Conservation (phyloP, 805 yeast genomes). For the Metschnikowia santaceciliae region DNA sequence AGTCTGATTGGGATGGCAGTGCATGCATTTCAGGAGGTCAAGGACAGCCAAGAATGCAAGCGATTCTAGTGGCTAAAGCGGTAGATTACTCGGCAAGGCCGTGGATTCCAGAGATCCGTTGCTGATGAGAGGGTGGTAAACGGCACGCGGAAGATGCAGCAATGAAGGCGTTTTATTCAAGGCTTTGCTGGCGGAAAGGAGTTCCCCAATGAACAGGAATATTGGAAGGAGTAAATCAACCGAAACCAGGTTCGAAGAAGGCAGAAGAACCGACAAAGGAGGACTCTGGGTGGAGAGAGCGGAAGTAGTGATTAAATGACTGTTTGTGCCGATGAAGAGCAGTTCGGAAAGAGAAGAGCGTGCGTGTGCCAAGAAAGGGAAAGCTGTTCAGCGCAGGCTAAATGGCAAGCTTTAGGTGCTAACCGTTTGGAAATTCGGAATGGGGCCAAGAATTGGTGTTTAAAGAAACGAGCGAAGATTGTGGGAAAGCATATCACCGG, state of each 20-base stretch:
- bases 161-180: background rate
- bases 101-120: background rate
- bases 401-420: slow-evolving; percentile 1
- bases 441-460: background rate
- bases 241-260: background rate
- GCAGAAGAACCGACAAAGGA: background rate
- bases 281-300: background rate
- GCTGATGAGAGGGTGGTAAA: background rate
- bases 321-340: slow-evolving; percentile 1
- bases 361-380: background rate
- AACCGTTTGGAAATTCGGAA: background rate
- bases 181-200: background rate
- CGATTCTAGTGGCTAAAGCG: background rate
- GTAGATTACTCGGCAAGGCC: background rate
- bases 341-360: background rate
- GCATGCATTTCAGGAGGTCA: slow-evolving; percentile 1
- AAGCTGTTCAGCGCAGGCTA: background rate
- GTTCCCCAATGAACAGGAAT: background rate
- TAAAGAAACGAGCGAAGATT: slow-evolving; percentile 4
- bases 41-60: background rate
- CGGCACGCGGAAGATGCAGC: background rate
- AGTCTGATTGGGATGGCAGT: slow-evolving; percentile 3
- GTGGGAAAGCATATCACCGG: slow-evolving; percentile 6
- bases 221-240: background rate
- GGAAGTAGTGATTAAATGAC: background rate